Percentiles rank a stretch among this genome's conserved stretches.
Evolutionary conservation across 2,329 filamentous ascomycete species (phyloP).

Genomic region (Penicillium rolfsii): DNA sequence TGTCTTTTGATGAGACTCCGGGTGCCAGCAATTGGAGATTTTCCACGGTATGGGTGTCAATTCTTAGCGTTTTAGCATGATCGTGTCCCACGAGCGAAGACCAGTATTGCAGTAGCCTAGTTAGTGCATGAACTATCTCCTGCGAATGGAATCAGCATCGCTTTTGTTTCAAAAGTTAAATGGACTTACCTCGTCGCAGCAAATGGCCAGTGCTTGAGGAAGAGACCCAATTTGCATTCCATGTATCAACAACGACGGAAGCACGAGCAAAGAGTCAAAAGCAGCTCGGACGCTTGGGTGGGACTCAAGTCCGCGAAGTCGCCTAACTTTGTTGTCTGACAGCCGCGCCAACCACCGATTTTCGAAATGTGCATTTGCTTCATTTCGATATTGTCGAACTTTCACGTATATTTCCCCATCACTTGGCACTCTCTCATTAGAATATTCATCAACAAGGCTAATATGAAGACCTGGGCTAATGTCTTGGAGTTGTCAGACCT

Average conservation of each 20-base stretch:
- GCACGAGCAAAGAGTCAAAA: slow-evolving; percentile 11
- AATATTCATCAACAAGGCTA: slow-evolving; percentile 26
- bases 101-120: background rate
- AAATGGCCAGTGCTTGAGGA: background rate
- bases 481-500: background rate
- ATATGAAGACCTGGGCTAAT: slow-evolving; percentile 1
- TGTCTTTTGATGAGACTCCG: background rate
- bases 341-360: slow-evolving; percentile 21
- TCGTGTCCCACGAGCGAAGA: slow-evolving; percentile 1
- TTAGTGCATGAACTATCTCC: slow-evolving; percentile 5
- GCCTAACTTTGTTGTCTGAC: slow-evolving; percentile 23
- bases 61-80: slow-evolving; percentile 4
- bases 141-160: background rate
- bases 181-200: slow-evolving; percentile 1
- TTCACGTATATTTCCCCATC: slow-evolving; percentile 31
- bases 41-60: background rate
- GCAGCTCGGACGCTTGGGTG: slow-evolving; percentile 8
- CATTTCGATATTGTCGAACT: slow-evolving; percentile 27
- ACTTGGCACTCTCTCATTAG: slow-evolving; percentile 24
- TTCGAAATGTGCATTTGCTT: slow-evolving; percentile 25
- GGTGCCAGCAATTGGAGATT: background rate
- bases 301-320: slow-evolving; percentile 20
- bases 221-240: slow-evolving; percentile 7
- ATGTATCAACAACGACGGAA: slow-evolving; percentile 10
- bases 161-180: background rate